Base-by-base conservation (phyloP, 306 rosid genomes). In the Medicago ruthenica region DNA sequence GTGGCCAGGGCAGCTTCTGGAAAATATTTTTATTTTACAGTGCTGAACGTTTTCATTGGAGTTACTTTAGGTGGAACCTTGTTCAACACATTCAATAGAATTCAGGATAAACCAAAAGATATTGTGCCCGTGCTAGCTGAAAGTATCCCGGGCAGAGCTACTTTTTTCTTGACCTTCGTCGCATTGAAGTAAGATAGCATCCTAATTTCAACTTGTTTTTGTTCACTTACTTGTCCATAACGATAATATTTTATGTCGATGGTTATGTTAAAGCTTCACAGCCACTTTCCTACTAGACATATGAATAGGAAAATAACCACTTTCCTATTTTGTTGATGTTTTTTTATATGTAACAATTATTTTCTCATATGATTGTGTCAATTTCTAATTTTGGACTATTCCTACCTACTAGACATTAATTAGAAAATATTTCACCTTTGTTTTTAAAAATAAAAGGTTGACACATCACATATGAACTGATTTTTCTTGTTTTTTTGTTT, bases 1-100 rank as follows among this genome's bases (percentile, higher is more conserved):
- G 93, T 86, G 17, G 6, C 85, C 48, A 87, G 97, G 70, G 98
- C 98, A 80, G 88, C 99, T 73, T 86, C 98, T 34, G 99, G 99
- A 72, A 96, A 96, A 75, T 96, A 96, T 67, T 96, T 82, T 73
- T 96, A 96, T 79, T 96, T 96, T 85, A 57, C 67, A 0, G 90
- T 88, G 82, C 82, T 96, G 73, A 96, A 96, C 74, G 96, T 92
- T 61, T 96, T 96, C 80, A 74, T 96, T 70, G 98, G 97, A 70
- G 86, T 96, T 68, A 96, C 98, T 5, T 5, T 96, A 44, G 85
- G 91, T 69, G 98, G 90, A 75, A 79, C 99, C 59, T 79, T 96
- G 89, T 92, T 89, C 83, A 36, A 5, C 14, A 71, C 96, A 65
- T 73, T 96, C 70, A 84, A 92, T 84, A 7, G 8, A 44, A 59